These are phyloP conservation scores for Cladosporium sp. DNA, from an alignment of 2,329 filamentous ascomycete genomes.

Conservation along the genomic window DNA sequence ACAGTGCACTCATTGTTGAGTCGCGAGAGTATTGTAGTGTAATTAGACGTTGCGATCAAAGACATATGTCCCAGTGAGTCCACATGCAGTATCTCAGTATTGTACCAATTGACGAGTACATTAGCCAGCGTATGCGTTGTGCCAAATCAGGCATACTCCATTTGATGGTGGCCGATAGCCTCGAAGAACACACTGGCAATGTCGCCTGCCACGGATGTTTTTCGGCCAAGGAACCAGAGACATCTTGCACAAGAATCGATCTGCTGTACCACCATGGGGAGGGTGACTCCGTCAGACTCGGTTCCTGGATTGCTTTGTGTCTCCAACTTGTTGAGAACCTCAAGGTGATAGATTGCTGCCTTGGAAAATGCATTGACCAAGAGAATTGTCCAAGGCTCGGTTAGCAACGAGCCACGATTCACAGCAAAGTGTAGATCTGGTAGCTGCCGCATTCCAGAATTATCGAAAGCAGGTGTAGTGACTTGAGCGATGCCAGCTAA, in stretches of 20 bases:
- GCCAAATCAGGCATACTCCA: background rate
- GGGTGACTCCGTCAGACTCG: background rate
- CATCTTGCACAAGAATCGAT: background rate
- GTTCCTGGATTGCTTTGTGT: background rate
- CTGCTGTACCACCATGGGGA: background rate
- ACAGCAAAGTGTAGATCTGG: slow-evolving; percentile 6
- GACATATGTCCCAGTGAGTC: too few species aligned
- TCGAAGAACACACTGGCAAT: background rate
- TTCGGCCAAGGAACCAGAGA: background rate
- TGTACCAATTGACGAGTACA: too few species aligned
- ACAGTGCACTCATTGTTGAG: too few species aligned
- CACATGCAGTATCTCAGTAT: too few species aligned
- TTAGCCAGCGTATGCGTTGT: background rate
- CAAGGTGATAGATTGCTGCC: background rate
- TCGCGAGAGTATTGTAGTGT: too few species aligned
- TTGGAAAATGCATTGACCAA: slow-evolving; percentile 2
- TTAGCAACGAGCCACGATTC: slow-evolving; percentile 2
- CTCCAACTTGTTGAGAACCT: background rate
- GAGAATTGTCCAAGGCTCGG: slow-evolving; percentile 5
- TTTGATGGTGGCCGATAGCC: background rate
- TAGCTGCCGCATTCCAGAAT: background rate
- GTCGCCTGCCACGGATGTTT: background rate
- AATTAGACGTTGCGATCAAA: too few species aligned
- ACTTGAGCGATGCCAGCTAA: background rate
- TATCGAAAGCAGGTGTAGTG: background rate